Evolutionary conservation across 805 yeast species (phyloP).

Genomic region (Kazachstania kunashirensis): DNA sequence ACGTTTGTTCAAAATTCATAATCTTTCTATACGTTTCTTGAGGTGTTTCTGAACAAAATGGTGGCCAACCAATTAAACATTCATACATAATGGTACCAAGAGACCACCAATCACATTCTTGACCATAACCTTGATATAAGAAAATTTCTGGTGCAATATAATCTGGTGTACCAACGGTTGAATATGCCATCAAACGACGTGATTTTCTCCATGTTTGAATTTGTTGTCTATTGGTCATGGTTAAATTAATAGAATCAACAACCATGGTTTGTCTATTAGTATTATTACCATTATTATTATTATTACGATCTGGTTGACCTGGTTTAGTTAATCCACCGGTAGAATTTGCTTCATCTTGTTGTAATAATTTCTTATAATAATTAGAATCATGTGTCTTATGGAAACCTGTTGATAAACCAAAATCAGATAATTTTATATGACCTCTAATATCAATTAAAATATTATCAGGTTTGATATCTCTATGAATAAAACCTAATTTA

Average conservation of each 20-base stretch:
- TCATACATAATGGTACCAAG: conserved; percentile 94
- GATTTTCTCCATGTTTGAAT: conserved; percentile 95
- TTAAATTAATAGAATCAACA: conserved; percentile 90
- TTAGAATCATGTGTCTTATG: conserved; percentile 87
- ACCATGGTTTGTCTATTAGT: conserved; percentile 61
- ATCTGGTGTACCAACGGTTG: conserved; percentile 95
- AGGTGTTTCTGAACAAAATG: conserved; percentile 90
- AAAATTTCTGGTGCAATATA: conserved; percentile 94
- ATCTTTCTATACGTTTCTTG: conserved; percentile 90
- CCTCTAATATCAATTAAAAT: conserved; percentile 78
- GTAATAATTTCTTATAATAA: conserved; percentile 74
- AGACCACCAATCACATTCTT: conserved; percentile 98
- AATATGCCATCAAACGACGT: conserved; percentile 85
- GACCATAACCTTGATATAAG: conserved; percentile 88
- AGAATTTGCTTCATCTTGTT: conserved; percentile 40
- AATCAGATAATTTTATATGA: conserved; percentile 73
- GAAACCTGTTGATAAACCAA: conserved; percentile 85
- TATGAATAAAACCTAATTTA: conserved; percentile 85
- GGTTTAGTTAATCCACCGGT: conserved; percentile 29
- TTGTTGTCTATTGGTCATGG: conserved; percentile 90
- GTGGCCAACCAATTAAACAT: conserved; percentile 95
- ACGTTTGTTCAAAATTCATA: conserved; percentile 80
- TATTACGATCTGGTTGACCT: conserved; percentile 18
- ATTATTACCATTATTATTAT: conserved; percentile 10
- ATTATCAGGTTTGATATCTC: conserved; percentile 97